phyloP scores from a whole-genome alignment of 352 stramenopile genomes.

The Albugo candida region DNA sequence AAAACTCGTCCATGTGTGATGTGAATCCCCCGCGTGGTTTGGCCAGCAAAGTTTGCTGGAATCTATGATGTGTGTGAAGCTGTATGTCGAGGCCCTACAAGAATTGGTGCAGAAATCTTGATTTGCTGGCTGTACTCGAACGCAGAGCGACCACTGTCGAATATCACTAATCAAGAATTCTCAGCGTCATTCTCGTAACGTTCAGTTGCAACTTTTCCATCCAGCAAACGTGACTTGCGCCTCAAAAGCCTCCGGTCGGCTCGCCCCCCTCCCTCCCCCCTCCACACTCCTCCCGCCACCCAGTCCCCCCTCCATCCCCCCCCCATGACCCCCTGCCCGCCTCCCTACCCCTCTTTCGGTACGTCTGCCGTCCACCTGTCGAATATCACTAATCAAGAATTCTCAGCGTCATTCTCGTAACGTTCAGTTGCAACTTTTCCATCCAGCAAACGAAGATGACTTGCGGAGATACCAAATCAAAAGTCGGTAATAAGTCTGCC shows the following conservation, averaged over 20 bases:
- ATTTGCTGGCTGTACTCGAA: not conserved
- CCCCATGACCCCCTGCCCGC: no score
- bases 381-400: constrained; percentile 1
- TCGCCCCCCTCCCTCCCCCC: no score
- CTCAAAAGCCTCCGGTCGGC: no score
- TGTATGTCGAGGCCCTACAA: constrained; percentile 31
- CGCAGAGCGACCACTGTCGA: not conserved
- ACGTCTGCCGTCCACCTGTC: no score
- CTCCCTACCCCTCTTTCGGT: no score
- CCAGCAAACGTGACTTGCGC: no score
- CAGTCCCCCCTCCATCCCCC: no score
- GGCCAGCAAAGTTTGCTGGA: constrained; percentile 17
- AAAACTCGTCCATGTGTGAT: not conserved
- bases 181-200: not conserved
- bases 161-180: constrained; percentile 1
- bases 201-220: not conserved
- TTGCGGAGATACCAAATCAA: not conserved
- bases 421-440: not conserved
- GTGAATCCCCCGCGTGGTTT: constrained; percentile 4
- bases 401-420: not conserved
- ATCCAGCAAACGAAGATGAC: not conserved
- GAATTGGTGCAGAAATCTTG: constrained; percentile 15
- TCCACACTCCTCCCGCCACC: no score
- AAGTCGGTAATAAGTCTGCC: constrained; percentile 44
- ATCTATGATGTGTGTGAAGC: constrained; percentile 29